Evolutionary conservation across 352 stramenopile genomes (phyloP).

Genomic region (Hyaloperonospora brassicae): DNA sequence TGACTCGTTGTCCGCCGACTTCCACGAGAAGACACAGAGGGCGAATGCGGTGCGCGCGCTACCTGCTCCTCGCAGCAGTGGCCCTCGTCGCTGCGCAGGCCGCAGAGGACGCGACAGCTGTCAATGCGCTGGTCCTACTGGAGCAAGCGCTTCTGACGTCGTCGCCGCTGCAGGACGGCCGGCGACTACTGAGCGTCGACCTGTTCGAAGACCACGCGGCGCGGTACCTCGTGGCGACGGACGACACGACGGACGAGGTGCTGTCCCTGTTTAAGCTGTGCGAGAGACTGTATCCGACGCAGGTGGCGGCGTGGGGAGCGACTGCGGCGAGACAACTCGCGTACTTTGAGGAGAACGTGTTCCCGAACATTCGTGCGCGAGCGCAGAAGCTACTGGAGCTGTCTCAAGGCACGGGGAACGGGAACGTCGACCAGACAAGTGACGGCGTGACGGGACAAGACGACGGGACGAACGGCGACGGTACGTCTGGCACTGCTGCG

Average conservation of each 20-base stretch:
- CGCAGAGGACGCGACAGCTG: background rate
- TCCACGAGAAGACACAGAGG: background rate
- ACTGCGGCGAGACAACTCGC: constrained; percentile 41
- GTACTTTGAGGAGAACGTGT: constrained; percentile 56
- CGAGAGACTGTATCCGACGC: constrained; percentile 38
- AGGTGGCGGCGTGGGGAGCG: constrained; percentile 35
- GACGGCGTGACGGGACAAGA: constrained; percentile 11
- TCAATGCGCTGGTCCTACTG: constrained; percentile 13
- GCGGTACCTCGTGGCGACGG: constrained; percentile 30
- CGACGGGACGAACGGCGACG: constrained; percentile 1
- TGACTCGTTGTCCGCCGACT: constrained; percentile 3
- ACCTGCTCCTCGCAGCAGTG: constrained; percentile 21
- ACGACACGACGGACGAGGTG: constrained; percentile 33
- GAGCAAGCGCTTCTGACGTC: constrained; percentile 23
- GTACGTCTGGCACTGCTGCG: constrained; percentile 1
- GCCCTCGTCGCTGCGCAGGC: constrained; percentile 19
- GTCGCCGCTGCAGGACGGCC: constrained; percentile 15
- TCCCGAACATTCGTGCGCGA: constrained; percentile 47
- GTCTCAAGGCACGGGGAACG: background rate
- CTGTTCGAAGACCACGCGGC: constrained; percentile 37
- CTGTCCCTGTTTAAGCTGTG: constrained; percentile 59
- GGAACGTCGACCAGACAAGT: background rate
- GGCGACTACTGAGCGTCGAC: constrained; percentile 21
- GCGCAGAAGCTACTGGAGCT: constrained; percentile 16
- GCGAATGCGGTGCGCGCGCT: constrained; percentile 29